Evolutionary conservation across 306 rosid genomes (phyloP).

Genomic region (Betula pendula): DNA sequence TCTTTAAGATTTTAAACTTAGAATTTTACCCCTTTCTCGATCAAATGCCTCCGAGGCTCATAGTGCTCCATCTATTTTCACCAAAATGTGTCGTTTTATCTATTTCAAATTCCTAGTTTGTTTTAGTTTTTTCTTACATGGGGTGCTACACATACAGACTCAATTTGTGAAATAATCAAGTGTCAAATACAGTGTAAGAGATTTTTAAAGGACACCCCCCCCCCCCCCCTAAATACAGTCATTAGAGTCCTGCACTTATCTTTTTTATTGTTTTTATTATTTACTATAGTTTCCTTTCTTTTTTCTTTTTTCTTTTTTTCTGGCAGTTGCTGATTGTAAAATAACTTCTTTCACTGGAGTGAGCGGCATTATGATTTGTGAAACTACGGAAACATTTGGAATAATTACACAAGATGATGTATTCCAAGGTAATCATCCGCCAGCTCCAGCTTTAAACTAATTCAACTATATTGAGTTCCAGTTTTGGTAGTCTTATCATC

Average conservation of each 20-base stretch:
- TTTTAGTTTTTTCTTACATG: too few relatives aligned
- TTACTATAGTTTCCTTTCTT: constrained; percentile 19
- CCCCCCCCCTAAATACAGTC: not conserved
- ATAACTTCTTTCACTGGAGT: constrained; percentile 53
- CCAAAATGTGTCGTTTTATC: too few relatives aligned
- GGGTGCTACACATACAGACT: too few relatives aligned
- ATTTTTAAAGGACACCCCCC: not conserved
- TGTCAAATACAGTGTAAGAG: not conserved
- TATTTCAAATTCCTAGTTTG: too few relatives aligned
- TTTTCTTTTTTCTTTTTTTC: constrained; percentile 12
- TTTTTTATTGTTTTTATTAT: not conserved
- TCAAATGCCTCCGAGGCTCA: too few relatives aligned
- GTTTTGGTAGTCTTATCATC: constrained; percentile 7
- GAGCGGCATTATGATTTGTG: constrained; percentile 77
- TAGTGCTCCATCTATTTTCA: too few relatives aligned
- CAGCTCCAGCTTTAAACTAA: constrained; percentile 11
- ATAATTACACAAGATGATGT: constrained; percentile 63
- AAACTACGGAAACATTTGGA: constrained; percentile 85
- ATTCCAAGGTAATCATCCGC: constrained; percentile 53
- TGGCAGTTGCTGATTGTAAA: constrained; percentile 76
- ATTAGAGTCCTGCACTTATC: not conserved
- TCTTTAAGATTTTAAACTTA: too few relatives aligned
- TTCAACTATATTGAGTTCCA: constrained; percentile 16
- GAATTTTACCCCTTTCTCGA: too few relatives aligned
- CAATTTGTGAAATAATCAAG: not conserved